phyloP scores from a whole-genome alignment of 345 rosid species.

The Clausena lansium region DNA sequence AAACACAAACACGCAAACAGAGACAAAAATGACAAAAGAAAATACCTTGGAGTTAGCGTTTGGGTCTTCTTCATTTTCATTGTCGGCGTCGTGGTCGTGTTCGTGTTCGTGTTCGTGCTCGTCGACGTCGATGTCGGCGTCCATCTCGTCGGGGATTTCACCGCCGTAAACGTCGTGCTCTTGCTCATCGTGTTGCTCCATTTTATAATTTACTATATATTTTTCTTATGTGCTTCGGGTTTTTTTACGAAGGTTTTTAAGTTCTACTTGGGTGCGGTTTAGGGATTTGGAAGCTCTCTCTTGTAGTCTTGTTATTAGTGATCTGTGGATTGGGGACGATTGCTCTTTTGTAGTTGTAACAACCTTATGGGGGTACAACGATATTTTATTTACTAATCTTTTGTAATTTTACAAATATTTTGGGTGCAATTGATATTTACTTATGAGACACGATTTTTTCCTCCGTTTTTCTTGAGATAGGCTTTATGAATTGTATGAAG shows the following conservation, averaged over 20 bases:
- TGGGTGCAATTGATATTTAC: not conserved
- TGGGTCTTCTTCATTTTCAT: conserved; percentile 45
- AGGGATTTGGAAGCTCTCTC: not conserved
- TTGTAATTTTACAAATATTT: not conserved
- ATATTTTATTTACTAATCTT: not conserved
- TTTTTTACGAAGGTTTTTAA: conserved; percentile 6
- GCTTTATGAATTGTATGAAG: no score
- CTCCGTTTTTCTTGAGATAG: no score
- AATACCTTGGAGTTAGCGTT: conserved; percentile 62
- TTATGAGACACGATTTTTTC: not conserved
- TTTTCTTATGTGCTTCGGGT: conserved; percentile 3
- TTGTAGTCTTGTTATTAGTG: not conserved
- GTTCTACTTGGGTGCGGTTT: not conserved
- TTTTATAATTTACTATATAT: not conserved
- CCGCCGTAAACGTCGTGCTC: conserved; percentile 90
- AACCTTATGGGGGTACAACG: not conserved
- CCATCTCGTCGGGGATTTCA: conserved; percentile 85
- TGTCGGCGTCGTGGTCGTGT: conserved; percentile 37
- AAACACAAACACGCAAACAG: not conserved
- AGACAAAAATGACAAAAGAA: not conserved
- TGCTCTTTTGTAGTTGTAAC: not conserved
- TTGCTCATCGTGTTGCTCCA: conserved; percentile 67
- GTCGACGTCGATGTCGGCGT: conserved; percentile 60
- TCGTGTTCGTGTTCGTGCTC: conserved; percentile 25
- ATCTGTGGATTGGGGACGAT: conserved; percentile 6